Evolutionary conservation across 106 monocot species (phyloP).

Genomic region (Agapanthus africanus): DNA sequence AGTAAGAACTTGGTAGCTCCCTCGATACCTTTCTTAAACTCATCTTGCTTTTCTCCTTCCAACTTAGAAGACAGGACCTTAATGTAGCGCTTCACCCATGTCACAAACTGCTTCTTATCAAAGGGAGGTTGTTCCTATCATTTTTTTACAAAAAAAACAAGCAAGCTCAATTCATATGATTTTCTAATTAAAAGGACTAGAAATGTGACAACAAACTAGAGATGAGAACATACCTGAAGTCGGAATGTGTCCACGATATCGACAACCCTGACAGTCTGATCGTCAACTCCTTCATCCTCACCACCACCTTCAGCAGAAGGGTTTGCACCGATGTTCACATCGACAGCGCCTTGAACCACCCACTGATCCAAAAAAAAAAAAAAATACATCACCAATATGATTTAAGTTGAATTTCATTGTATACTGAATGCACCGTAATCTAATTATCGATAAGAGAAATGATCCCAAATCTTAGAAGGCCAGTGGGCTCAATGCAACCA

Average conservation of each 20-base stretch:
- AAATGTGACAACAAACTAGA: background rate
- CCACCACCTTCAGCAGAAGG: constrained; percentile 82
- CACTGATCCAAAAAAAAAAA: constrained; percentile 44
- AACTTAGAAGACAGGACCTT: constrained; percentile 49
- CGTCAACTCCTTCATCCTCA: constrained; percentile 77
- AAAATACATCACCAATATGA: background rate
- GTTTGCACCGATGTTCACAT: constrained; percentile 80
- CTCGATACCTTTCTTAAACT: constrained; percentile 72
- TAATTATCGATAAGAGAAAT: background rate
- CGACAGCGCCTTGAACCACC: constrained; percentile 69
- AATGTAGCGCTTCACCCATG: constrained; percentile 69
- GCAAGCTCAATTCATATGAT: background rate
- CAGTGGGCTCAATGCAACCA: too few relatives aligned
- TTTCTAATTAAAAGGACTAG: background rate
- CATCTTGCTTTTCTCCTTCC: constrained; percentile 43
- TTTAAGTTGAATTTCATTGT: background rate
- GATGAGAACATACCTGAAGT: constrained; percentile 43
- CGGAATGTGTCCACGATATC: constrained; percentile 85
- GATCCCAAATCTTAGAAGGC: background rate
- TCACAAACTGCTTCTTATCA: constrained; percentile 78
- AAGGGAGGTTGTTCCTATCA: constrained; percentile 77
- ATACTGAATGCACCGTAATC: background rate
- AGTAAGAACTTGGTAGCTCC: constrained; percentile 75
- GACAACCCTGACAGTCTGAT: constrained; percentile 58
- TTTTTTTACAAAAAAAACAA: too few relatives aligned